Evolutionary conservation across 495 filamentous ascomycete species (phyloP), one percentile per base, ranked within the genome.

Genomic region (Xylaria curta): DNA sequence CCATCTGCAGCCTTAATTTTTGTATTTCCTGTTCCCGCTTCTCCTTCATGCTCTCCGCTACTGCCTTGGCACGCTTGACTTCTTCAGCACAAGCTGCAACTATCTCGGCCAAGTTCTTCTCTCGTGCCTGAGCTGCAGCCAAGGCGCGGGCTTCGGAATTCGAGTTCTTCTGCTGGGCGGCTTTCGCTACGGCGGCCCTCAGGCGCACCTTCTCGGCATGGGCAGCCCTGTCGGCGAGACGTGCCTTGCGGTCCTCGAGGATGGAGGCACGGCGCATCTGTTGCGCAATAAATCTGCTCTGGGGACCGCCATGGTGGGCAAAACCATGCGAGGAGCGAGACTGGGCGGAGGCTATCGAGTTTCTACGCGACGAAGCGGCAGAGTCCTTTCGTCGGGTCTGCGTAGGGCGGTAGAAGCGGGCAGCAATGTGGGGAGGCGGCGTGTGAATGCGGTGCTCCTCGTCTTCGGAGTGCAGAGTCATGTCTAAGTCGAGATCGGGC

Each of bases 171-270:
- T 88, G 87, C 21, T 89, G 90, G 17, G 90, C 89, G 47, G 92
- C 92, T 85, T 94, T 97, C 40, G 91, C 92, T 66, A 93, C 81
- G n/a, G 93, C 94, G 56, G 93, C 96, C 67, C 92, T 91, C 66
- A 96, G 83, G 69, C 96, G 93, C n/a, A 99, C 96, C 83, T 97
- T 95, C 80, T 99, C 96, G 60, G 94, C 96, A 83, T 99, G 94
- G 54, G 94, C 93, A 13, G 95, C 97, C 54, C 95, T 89, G 79
- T 97, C 96, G 66, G 97, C 96, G 33, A 98, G 88, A 59, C 95
- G 90, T 8, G 94, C 96, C 80, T 97, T 98, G 51, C 96, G 93
- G 76, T 88, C 93, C 80, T 99, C 95, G 69, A 98, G 87, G 66
- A 99, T 97, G 31, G 94, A 95, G 9, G 93, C 91, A 59, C 95